Evolutionary conservation across 2,329 filamentous ascomycete species (phyloP).

Genomic region (Thelonectria blattea): DNA sequence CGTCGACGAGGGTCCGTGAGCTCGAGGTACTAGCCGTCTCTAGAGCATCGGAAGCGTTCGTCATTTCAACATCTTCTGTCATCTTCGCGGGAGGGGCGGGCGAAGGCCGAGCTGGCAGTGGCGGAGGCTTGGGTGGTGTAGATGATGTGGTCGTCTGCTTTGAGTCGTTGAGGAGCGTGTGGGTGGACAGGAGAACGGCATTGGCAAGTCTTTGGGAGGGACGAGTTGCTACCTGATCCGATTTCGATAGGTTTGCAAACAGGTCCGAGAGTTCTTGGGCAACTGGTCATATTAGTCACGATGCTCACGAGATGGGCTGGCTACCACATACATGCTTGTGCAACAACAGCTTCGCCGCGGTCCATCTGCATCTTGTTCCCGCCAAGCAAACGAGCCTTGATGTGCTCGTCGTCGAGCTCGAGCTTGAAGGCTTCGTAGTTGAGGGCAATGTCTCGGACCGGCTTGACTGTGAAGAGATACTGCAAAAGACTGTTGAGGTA

Average conservation of each 20-base stretch:
- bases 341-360: slow-evolving; percentile 64
- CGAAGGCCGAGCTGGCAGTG: slow-evolving; percentile 56
- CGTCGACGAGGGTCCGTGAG: slow-evolving; percentile 59
- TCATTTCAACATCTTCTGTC: slow-evolving; percentile 44
- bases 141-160: slow-evolving; percentile 38
- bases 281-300: slow-evolving; percentile 58
- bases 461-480: slow-evolving; percentile 88
- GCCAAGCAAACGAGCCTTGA: slow-evolving; percentile 76
- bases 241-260: slow-evolving; percentile 73
- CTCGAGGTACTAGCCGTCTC: slow-evolving; percentile 56
- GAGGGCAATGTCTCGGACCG: slow-evolving; percentile 80
- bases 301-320: background rate
- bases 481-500: slow-evolving; percentile 97
- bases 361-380: slow-evolving; percentile 61
- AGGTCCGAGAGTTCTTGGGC: slow-evolving; percentile 73
- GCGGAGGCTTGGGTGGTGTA: slow-evolving; percentile 47
- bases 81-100: slow-evolving; percentile 44
- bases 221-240: slow-evolving; percentile 65
- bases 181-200: slow-evolving; percentile 70
- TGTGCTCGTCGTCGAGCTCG: slow-evolving; percentile 66
- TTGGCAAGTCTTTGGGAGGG: slow-evolving; percentile 81
- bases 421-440: slow-evolving; percentile 75
- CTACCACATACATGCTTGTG: slow-evolving; percentile 73
- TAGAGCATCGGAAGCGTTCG: slow-evolving; percentile 39
- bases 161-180: slow-evolving; percentile 43